A percentile compares a stretch with the other conserved stretches of the same genome.
These are phyloP conservation scores for Calocera viscosa DNA, from an alignment of 768 basidiomycete genomes.

Conservation along the genomic window DNA sequence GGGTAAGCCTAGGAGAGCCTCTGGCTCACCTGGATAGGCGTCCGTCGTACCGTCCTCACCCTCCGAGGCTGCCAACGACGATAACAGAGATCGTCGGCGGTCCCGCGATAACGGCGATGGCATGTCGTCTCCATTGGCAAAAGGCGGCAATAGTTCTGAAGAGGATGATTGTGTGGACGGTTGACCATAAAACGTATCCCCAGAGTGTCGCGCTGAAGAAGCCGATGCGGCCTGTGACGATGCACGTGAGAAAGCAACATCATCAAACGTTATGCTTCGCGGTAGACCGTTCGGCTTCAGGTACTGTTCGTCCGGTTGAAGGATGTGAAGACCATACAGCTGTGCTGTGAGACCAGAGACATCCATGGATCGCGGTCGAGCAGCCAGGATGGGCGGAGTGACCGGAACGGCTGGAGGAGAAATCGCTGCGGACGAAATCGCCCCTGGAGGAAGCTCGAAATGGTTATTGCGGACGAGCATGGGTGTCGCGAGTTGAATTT, in stretches of 20 bases:
- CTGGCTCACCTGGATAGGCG: background rate
- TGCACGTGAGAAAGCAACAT: background rate
- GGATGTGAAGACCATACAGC: background rate
- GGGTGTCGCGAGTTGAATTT: background rate
- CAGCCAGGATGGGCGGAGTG: background rate
- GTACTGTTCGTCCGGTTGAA: background rate
- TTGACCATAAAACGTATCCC: background rate
- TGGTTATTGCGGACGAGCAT: constrained; percentile 1
- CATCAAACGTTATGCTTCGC: background rate
- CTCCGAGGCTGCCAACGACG: background rate
- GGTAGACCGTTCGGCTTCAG: background rate
- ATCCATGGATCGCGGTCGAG: background rate
- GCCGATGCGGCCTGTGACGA: background rate
- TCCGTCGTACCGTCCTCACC: background rate
- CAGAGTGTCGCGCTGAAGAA: background rate
- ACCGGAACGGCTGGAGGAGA: background rate
- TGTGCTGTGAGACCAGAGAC: background rate
- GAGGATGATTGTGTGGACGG: background rate
- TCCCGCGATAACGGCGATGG: background rate
- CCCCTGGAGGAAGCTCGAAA: background rate
- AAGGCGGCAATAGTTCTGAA: background rate
- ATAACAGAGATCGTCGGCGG: background rate
- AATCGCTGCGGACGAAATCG: background rate
- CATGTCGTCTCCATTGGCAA: background rate
- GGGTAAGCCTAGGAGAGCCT: background rate